A percentile compares a stretch with the other conserved stretches of the same genome.
Evolutionary conservation across 2,329 filamentous ascomycete genomes (phyloP).

Genomic region (Trichoderma sp.): DNA sequence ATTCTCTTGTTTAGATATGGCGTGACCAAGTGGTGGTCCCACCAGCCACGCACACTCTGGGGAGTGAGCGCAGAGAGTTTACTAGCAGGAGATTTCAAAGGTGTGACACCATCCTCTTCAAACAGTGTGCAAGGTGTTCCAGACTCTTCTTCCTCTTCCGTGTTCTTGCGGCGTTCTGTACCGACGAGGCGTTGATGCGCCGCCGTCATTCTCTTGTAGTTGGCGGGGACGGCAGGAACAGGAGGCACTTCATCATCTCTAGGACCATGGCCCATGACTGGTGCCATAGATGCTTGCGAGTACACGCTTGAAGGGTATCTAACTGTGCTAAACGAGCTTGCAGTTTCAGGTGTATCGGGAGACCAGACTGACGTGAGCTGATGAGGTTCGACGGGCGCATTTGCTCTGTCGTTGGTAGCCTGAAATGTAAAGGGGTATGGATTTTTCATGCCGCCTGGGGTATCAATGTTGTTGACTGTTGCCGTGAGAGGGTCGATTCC

Average conservation of each 20-base stretch:
- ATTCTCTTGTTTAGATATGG: conserved; percentile 56
- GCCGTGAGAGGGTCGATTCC: conserved; percentile 51
- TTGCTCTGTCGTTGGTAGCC: neutral
- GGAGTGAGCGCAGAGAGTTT: conserved; percentile 39
- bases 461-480: conserved; percentile 37
- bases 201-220: conserved; percentile 35
- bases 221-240: conserved; percentile 55
- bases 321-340: conserved; percentile 40
- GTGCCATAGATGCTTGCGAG: conserved; percentile 50
- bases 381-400: conserved; percentile 24
- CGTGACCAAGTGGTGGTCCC: conserved; percentile 72
- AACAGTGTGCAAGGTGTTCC: conserved; percentile 64
- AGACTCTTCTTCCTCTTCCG: conserved; percentile 48
- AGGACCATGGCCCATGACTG: conserved; percentile 17
- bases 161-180: conserved; percentile 30
- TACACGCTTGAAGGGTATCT: conserved; percentile 58
- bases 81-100: conserved; percentile 38
- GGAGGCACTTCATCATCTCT: conserved; percentile 49
- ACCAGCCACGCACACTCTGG: conserved; percentile 62
- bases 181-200: conserved; percentile 37
- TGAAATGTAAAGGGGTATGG: conserved; percentile 8
- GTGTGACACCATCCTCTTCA: conserved; percentile 60
- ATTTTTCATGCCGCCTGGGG: conserved; percentile 4
- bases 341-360: conserved; percentile 56
- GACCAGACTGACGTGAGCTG: conserved; percentile 56